Base-by-base conservation (phyloP, 1,139 yeast genomes). In the Magnusiomyces tetraspermus region DNA sequence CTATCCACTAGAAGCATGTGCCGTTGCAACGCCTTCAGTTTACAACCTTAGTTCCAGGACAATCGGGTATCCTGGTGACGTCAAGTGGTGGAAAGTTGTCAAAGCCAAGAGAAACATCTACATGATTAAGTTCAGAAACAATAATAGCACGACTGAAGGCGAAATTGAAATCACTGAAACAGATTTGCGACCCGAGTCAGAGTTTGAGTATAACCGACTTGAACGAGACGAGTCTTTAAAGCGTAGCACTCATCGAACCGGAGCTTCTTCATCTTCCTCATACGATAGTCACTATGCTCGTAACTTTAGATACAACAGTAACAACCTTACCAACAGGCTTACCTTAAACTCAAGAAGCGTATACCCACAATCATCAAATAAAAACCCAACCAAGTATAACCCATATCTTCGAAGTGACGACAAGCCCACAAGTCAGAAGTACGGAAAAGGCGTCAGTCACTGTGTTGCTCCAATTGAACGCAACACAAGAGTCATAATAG, bases 81-180 rank as follows among this genome's bases (percentile, higher is more conserved):
- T 54, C 21, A 58, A 58, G 37, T 61, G 63, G 63, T 61, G 62
- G 62, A 49, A 52, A 49, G 51, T 55, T 13, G 26, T 43, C 45
- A 49, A 51, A 36, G 42, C 52, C 24, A 48, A 42, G 36, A 59
- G 56, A 52, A 54, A 50, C 26, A 51, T 50, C 33, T 53, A 56
- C 37, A 51, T 48, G 21, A 46, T 54, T 4, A 46, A 50, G 15
- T 53, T 51, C 47, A 45, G n/a, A 33, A 36, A 36, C 4, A 31
- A 36, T n/a, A 49, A 21, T 43, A 46, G 44, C 22, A 49, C 54
- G 2, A 48, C 36, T 15, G 55, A 54, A 53, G 60, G 60, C 15
- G 49, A 50, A 31, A 36, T 53, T 36, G 51, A 51, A 23, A 43
- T 53, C 24, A 46, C 50, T 11, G 56, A 51, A 21, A 43, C 33